Base-by-base conservation (phyloP, 1,139 yeast genomes). In the Saccharomyces hybrid region DNA sequence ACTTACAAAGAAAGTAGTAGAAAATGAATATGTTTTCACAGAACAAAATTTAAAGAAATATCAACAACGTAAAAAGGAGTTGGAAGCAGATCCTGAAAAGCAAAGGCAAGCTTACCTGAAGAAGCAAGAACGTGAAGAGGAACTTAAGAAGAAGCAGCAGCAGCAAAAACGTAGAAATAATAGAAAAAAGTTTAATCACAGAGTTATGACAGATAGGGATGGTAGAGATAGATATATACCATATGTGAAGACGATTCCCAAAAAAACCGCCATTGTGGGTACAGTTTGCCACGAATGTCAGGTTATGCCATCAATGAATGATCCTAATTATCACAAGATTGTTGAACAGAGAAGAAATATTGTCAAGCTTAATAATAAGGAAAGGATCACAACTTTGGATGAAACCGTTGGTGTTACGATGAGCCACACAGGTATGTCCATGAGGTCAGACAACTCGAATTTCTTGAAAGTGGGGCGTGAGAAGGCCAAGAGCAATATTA, bases 211-310 rank as follows among this genome's bases (percentile, higher is more conserved):
- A 3, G 73, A 74, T 59, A 66, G 71, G 56, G 77, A 73, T 55
- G 77, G 77, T 34, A 65, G 76, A 34, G 77, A 77, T 59, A 76
- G 80, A 62, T 78, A 76, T 54, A 78, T 84, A 27, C 91, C 91
- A 11, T 85, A 80, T 66, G 89, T 87, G 8, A 85, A 84, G 67
- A 85, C 93, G 2, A 86, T 86, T 55, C 95, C 95, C 0, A 86
- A 90, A 71, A 87, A 87, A 64, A 90, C 99, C 0, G 80, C 91
- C 2, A 72, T 93, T 49, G 80, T 83, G 25, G 99, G 99, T 32
- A 88, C 90, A 48, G 85, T 93, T 28, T 87, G 86, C 59, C 97
- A 93, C 68, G 99, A 93, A 70, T 89, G 97, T 70, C 88, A 85
- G 63, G 83, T 89, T 16, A 81, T 87, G 53, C 98, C 98, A 7